Conservation (phyloP, 805 yeast genomes). For the Wickerhamiella brachini region DNA sequence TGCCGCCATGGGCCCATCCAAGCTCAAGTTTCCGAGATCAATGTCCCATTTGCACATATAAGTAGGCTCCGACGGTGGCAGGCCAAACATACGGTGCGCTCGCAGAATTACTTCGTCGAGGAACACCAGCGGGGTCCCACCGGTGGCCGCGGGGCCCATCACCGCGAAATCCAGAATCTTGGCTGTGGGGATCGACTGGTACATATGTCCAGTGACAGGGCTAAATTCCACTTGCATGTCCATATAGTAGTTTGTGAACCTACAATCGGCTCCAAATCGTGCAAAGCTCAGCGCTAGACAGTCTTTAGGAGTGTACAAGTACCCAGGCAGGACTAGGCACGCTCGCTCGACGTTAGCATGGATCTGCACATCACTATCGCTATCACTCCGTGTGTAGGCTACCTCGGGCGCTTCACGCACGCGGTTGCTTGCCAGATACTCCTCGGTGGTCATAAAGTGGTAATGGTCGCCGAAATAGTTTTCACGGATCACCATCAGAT, state of each 20-base stretch:
- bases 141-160: conserved; percentile 5
- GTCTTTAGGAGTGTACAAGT: conserved; percentile 49
- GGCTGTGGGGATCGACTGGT: conserved; percentile 7
- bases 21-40: conserved; percentile 41
- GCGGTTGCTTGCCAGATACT: conserved; percentile 35
- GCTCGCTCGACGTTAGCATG: conserved; percentile 60
- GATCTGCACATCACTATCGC: conserved; percentile 68
- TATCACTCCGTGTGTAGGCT: conserved; percentile 25
- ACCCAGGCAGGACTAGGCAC: conserved; percentile 55
- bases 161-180: conserved; percentile 10
- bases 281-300: conserved; percentile 52
- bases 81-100: conserved; percentile 86
- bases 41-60: conserved; percentile 88
- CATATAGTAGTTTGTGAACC: conserved; percentile 88
- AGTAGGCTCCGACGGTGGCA: conserved; percentile 80
- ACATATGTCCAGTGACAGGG: conserved; percentile 33
- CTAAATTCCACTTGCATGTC: conserved; percentile 60
- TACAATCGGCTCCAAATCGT: conserved; percentile 57
- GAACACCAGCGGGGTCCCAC: conserved; percentile 4
- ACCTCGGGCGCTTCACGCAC: conserved; percentile 1
- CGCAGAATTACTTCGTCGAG: conserved; percentile 19
- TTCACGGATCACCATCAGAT: conserved; percentile 61
- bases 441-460: conserved; percentile 80
- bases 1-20: conserved; percentile 38
- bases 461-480: conserved; percentile 81